Evolutionary conservation across 2,329 filamentous ascomycete genomes (phyloP), one percentile per base, ranked within the genome.

Genomic region (Tothia fuscella): DNA sequence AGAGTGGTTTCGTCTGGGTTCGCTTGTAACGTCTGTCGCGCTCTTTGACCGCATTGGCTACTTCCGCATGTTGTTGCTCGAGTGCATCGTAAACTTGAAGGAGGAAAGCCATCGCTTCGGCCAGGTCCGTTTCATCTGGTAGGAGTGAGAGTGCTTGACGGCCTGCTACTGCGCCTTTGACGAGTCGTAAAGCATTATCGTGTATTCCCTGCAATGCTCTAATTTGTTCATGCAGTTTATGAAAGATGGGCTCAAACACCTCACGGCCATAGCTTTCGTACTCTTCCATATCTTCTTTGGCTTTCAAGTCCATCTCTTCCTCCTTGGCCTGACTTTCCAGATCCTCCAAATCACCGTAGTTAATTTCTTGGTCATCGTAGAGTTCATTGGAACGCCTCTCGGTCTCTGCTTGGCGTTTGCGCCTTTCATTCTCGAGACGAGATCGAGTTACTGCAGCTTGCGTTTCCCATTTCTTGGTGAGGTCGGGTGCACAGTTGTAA

Each of bases 361-460:
- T 70, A 33, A 76, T 74, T 48, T 73, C 66, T 42, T 74, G 66
- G 37, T 64, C 64, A 47, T 75, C 68, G 56, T 74, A 76, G 2
- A 75, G 58, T 1, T 62, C 60, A 47, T 75, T 68, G 24, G 71
- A 71, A 36, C 64, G 61, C n/a, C 56, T 57, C 48, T 74, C 70
- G 3, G 64, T 68, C 46, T 71, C 65, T 42, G 70, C 65, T 51
- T 71, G 67, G 12, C 72, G 67, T 41, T 55, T 55, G 44, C 61
- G 60, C 3, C 70, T 67, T 29, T 70, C 67, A 20, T 57, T 57
- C 7, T 72, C 70, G 25, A 70, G 53, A 43, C 63, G 60, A 24
- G 60, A 58, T 25, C 68, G 67, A 5, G 56, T 61, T 24, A 54
- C 50, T 38, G 64, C 59, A 12, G 66, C 64, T 3, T 62, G 53